Conservation (phyloP, 805 yeast genomes). For the Danielozyma ontarioensis region DNA sequence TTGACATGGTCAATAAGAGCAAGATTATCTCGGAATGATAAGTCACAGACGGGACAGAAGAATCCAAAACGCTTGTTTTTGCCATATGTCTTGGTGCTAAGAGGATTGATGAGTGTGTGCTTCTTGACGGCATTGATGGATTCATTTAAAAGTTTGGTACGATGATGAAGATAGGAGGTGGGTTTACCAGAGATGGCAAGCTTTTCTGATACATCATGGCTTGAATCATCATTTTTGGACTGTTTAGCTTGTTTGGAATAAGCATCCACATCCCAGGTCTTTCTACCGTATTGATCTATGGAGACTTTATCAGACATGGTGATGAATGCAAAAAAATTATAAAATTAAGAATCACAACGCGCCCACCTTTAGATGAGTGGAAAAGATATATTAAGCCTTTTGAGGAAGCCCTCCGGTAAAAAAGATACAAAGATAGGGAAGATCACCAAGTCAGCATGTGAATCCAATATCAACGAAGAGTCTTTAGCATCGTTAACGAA, state of each 20-base stretch:
- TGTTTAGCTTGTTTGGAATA: conserved; percentile 46
- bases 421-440: conserved; percentile 6
- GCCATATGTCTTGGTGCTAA: conserved; percentile 13
- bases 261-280: conserved; percentile 68
- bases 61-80: conserved; percentile 72
- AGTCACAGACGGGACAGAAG: conserved; percentile 72
- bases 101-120: conserved; percentile 29
- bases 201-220: conserved; percentile 3
- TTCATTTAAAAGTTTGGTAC: conserved; percentile 25
- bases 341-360: no score
- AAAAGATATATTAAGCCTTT: no score
- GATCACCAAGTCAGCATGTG: conserved; percentile 7
- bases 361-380: no score
- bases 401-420: background rate
- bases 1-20: conserved; percentile 82
- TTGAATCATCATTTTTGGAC: conserved; percentile 9
- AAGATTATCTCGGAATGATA: conserved; percentile 78
- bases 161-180: conserved; percentile 20
- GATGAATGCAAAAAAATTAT: no score
- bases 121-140: conserved; percentile 29
- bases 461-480: conserved; percentile 2
- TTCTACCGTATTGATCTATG: conserved; percentile 53
- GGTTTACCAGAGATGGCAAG: conserved; percentile 9
- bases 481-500: no score
- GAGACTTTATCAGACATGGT: conserved; percentile 19